Evolutionary conservation across 768 basidiomycete genomes (phyloP).

Genomic region (Tricholoma terreum): DNA sequence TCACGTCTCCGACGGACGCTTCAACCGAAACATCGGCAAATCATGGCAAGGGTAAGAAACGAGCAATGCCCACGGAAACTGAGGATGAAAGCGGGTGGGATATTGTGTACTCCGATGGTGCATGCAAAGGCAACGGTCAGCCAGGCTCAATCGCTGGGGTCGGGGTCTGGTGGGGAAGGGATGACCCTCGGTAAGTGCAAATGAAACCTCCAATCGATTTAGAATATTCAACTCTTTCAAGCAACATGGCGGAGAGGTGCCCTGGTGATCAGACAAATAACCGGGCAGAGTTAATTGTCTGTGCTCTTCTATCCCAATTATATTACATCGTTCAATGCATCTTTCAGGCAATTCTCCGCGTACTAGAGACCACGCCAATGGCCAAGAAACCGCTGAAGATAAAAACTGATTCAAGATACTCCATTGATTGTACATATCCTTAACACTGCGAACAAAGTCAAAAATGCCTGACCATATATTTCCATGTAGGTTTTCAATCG

Average conservation of each 20-base stretch:
- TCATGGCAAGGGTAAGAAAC: conserved; percentile 33
- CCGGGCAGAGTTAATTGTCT: conserved; percentile 81
- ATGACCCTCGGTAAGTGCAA: conserved; percentile 54
- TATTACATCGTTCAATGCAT: conserved; percentile 1
- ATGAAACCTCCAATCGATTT: background rate
- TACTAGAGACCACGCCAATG: conserved; percentile 69
- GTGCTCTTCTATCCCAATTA: conserved; percentile 18
- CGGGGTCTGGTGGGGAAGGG: conserved; percentile 85
- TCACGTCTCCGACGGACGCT: background rate
- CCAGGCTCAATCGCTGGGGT: conserved; percentile 67
- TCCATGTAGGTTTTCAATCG: conserved; percentile 51
- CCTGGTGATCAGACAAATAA: conserved; percentile 87
- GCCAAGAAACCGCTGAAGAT: conserved; percentile 60
- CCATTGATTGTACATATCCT: conserved; percentile 61
- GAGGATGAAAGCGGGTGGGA: conserved; percentile 32
- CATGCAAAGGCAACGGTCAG: conserved; percentile 81
- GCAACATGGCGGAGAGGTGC: conserved; percentile 80
- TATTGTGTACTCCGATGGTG: conserved; percentile 85
- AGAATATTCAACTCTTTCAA: conserved; percentile 25
- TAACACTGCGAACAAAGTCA: background rate
- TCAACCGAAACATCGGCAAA: background rate
- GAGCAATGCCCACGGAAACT: conserved; percentile 21
- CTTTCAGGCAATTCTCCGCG: conserved; percentile 75
- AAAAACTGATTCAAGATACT: conserved; percentile 84
- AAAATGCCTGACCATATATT: background rate